phyloP scores from a whole-genome alignment of 2,329 filamentous ascomycete genomes.

The Calonectria multiphialidica region DNA sequence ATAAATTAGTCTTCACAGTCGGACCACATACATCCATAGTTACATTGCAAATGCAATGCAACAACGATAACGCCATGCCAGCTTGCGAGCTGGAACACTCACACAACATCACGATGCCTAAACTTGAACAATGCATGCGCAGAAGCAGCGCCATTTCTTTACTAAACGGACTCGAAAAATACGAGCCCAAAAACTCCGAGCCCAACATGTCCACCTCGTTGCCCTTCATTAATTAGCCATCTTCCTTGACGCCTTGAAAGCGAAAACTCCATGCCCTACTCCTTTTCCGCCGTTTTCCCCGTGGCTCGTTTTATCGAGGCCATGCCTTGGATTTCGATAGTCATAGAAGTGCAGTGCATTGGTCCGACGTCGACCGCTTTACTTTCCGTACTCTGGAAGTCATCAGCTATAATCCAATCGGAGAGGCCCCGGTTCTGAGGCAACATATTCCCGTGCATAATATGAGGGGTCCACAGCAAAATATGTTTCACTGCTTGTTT shows the following conservation, averaged over 20 bases:
- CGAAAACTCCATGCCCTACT: neutral
- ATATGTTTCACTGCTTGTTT: neutral
- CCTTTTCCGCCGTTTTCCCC: neutral
- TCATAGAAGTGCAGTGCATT: neutral
- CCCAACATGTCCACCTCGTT: neutral
- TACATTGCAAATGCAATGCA: neutral
- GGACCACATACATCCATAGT: neutral
- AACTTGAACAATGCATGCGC: neutral
- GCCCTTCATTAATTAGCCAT: neutral
- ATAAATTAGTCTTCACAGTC: neutral
- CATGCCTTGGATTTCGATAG: neutral
- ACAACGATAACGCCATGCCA: neutral
- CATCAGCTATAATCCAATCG: slow-evolving; percentile 13
- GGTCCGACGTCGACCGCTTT: neutral
- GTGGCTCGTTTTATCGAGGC: neutral
- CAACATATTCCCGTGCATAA: neutral
- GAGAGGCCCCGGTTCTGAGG: neutral
- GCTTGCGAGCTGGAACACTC: neutral
- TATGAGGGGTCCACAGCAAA: neutral
- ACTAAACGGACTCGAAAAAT: neutral
- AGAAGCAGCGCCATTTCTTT: neutral
- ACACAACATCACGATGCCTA: neutral
- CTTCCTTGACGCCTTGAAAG: neutral
- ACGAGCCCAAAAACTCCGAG: neutral
- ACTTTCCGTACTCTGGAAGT: slow-evolving; percentile 7